A percentile compares a stretch with the other conserved stretches of the same genome.
Evolutionary conservation across 179 eudicot genomes (phyloP).

Genomic region (Patellifolia procumbens): DNA sequence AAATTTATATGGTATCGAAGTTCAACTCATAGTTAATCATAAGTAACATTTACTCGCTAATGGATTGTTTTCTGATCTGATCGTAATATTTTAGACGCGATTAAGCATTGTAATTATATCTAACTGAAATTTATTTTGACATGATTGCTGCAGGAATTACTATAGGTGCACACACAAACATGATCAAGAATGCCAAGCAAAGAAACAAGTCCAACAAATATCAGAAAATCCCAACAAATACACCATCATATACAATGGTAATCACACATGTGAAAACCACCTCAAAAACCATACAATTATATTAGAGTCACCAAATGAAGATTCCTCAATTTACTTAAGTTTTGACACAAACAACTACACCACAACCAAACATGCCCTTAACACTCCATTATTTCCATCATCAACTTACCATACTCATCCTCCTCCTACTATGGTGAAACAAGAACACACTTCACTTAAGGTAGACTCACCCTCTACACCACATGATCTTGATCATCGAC

Average conservation of each 20-base stretch:
- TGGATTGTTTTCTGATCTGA: neutral
- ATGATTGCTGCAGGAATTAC: slow-evolving; percentile 57
- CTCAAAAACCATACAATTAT: slow-evolving; percentile 28
- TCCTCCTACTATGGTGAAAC: neutral
- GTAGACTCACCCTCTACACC: slow-evolving; percentile 1
- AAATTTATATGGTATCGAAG: too few species aligned
- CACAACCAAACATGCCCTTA: slow-evolving; percentile 9
- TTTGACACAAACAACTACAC: slow-evolving; percentile 29
- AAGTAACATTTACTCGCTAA: neutral
- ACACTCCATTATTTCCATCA: slow-evolving; percentile 7
- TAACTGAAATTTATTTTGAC: neutral
- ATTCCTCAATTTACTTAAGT: slow-evolving; percentile 33
- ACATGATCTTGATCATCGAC: slow-evolving; percentile 6
- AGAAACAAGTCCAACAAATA: slow-evolving; percentile 65
- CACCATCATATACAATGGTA: slow-evolving; percentile 48
- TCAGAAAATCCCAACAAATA: slow-evolving; percentile 51
- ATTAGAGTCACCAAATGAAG: slow-evolving; percentile 13
- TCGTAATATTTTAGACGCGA: neutral
- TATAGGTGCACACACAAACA: slow-evolving; percentile 76
- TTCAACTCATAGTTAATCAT: too few species aligned
- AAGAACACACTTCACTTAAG: slow-evolving; percentile 13
- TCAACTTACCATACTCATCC: neutral
- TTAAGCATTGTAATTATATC: too few species aligned
- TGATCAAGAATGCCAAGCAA: slow-evolving; percentile 64
- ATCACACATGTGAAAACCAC: slow-evolving; percentile 54